Conservation (phyloP, 1,284 basidiomycete genomes). For the Ganoderma multipileum region DNA sequence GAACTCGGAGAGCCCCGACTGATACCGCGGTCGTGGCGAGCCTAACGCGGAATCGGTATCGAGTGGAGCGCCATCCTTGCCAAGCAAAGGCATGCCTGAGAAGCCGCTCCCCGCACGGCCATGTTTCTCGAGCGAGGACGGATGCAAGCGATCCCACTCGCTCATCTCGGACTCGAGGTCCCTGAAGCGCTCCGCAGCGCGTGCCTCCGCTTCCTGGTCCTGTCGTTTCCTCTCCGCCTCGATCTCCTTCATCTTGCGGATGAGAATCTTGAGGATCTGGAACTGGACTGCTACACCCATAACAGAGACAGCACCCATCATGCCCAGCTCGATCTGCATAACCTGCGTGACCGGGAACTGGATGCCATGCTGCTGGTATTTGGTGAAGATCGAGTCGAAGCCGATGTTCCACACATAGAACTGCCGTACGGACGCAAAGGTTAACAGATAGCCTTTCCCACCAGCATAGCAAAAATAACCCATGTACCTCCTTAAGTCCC, state of each 20-base stretch:
- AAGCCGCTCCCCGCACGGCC: slow-evolving; percentile 69
- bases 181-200: slow-evolving; percentile 77
- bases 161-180: slow-evolving; percentile 75
- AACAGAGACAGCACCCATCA: slow-evolving; percentile 81
- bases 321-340: slow-evolving; percentile 93
- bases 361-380: slow-evolving; percentile 70
- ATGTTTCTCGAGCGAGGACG: slow-evolving; percentile 62
- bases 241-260: slow-evolving; percentile 81
- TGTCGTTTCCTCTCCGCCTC: slow-evolving; percentile 76
- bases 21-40: slow-evolving; percentile 60
- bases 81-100: slow-evolving; percentile 45
- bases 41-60: slow-evolving; percentile 55
- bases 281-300: slow-evolving; percentile 93
- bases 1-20: slow-evolving; percentile 77
- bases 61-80: slow-evolving; percentile 48
- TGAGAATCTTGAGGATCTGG: slow-evolving; percentile 81
- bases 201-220: slow-evolving; percentile 78
- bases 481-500: slow-evolving; percentile 85
- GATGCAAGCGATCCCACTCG: slow-evolving; percentile 89
- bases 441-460: slow-evolving; percentile 14
- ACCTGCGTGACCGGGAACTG: slow-evolving; percentile 86
- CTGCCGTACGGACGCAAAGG: slow-evolving; percentile 44
- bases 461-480: slow-evolving; percentile 5
- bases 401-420: slow-evolving; percentile 97
- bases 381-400: slow-evolving; percentile 80